Evolutionary conservation across 2,329 filamentous ascomycete species (phyloP).

Genomic region (Teratosphaeria gauchensis): DNA sequence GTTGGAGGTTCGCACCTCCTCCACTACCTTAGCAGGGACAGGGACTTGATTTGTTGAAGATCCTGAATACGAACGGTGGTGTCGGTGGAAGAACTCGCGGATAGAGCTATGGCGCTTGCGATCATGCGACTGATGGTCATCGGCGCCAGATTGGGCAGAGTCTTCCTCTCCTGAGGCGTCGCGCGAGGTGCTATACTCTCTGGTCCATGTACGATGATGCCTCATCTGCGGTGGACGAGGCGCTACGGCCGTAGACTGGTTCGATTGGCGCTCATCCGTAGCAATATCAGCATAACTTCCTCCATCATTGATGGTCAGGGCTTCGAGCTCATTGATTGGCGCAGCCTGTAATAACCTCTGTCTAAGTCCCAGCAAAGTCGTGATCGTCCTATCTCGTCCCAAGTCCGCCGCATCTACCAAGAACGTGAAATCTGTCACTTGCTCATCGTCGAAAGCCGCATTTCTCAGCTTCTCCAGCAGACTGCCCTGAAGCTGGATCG

Average conservation of each 20-base stretch:
- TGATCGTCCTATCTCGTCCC: slow-evolving; percentile 22
- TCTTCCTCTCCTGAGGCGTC: slow-evolving; percentile 19
- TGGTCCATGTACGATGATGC: slow-evolving; percentile 12
- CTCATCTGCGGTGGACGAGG: slow-evolving; percentile 1
- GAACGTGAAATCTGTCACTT: slow-evolving; percentile 18
- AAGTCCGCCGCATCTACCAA: slow-evolving; percentile 23
- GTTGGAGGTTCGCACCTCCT: neutral
- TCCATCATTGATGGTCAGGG: neutral
- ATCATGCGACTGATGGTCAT: slow-evolving; percentile 8
- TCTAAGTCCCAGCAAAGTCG: slow-evolving; percentile 19
- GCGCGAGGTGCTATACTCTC: slow-evolving; percentile 11
- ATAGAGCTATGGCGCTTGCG: slow-evolving; percentile 19
- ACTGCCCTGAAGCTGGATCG: slow-evolving; percentile 20
- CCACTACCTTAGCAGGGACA: neutral
- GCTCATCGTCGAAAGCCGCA: slow-evolving; percentile 21
- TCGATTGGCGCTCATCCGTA: neutral
- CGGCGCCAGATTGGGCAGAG: slow-evolving; percentile 14
- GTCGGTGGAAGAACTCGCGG: slow-evolving; percentile 18
- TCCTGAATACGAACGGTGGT: slow-evolving; percentile 12
- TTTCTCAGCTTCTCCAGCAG: slow-evolving; percentile 23
- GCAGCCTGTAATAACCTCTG: slow-evolving; percentile 16
- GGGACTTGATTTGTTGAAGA: slow-evolving; percentile 10
- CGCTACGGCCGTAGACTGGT: neutral
- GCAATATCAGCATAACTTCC: neutral
- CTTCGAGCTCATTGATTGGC: slow-evolving; percentile 2